phyloP scores from a whole-genome alignment of 768 basidiomycete genomes.

The Cystobasidiopsis lactophilus region DNA sequence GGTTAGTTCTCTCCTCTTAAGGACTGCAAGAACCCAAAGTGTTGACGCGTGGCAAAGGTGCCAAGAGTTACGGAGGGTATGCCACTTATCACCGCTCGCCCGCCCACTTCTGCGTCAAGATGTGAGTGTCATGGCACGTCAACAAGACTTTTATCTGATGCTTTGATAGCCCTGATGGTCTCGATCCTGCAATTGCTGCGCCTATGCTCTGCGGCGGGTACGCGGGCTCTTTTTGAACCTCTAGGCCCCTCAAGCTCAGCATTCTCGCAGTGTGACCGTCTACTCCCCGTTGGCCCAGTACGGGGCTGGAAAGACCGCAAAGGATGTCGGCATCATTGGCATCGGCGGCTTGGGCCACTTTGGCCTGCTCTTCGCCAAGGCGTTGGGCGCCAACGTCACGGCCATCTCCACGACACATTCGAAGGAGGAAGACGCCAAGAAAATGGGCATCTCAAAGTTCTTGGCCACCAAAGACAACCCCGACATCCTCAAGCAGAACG shows the following conservation, averaged over 20 bases:
- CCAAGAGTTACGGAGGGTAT: constrained; percentile 17
- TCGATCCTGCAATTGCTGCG: constrained; percentile 36
- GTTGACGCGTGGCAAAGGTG: no score
- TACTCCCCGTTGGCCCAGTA: constrained; percentile 41
- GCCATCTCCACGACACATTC: constrained; percentile 36
- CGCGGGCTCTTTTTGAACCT: no score
- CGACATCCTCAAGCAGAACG: constrained; percentile 20
- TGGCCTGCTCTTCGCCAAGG: constrained; percentile 31
- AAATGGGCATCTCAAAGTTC: constrained; percentile 36
- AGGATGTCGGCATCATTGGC: constrained; percentile 44
- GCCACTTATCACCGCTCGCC: constrained; percentile 27
- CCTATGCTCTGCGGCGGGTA: constrained; percentile 44
- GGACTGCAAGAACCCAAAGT: no score
- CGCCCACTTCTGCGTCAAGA: constrained; percentile 35
- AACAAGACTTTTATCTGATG: no score
- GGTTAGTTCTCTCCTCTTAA: no score
- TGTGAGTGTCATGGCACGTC: no score
- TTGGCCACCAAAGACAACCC: constrained; percentile 30
- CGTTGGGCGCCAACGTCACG: constrained; percentile 37
- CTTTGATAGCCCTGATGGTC: constrained; percentile 29
- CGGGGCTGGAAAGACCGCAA: constrained; percentile 34
- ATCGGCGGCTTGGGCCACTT: constrained; percentile 35
- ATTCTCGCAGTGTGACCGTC: constrained; percentile 42
- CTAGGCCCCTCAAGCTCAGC: no score
- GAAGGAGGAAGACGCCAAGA: constrained; percentile 36